phyloP scores from a whole-genome alignment of 257 asterid species.

The Ilex aquifolium region DNA sequence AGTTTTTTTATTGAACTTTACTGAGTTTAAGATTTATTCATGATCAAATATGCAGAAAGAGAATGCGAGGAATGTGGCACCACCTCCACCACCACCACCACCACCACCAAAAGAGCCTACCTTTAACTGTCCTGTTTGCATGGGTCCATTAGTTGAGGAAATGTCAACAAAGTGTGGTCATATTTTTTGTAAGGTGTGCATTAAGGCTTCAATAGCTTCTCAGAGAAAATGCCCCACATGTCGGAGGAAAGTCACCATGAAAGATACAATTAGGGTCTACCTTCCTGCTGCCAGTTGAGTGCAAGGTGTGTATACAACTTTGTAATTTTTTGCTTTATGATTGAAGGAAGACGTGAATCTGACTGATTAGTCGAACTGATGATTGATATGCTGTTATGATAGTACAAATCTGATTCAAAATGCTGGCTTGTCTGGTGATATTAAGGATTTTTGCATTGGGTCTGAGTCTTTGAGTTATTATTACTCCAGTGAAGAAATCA shows the following conservation, averaged over 20 bases:
- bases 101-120: constrained; percentile 55
- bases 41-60: constrained; percentile 18
- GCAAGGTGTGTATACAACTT: constrained; percentile 22
- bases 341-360: too few species aligned
- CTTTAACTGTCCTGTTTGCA: constrained; percentile 87
- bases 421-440: too few species aligned
- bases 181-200: constrained; percentile 87
- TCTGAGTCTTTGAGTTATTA: too few species aligned
- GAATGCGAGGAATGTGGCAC: constrained; percentile 14
- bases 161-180: constrained; percentile 87
- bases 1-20: background rate
- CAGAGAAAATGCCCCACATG: constrained; percentile 91
- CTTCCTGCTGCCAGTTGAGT: constrained; percentile 60
- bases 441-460: too few species aligned
- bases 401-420: too few species aligned
- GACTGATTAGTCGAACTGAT: too few species aligned
- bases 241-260: constrained; percentile 57
- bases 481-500: too few species aligned
- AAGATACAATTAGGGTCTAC: constrained; percentile 68
- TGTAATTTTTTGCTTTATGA: too few species aligned
- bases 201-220: constrained; percentile 69
- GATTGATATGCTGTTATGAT: too few species aligned
- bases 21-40: background rate
- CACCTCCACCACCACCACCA: constrained; percentile 27
- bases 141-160: constrained; percentile 79